Evolutionary conservation across 2,329 filamentous ascomycete genomes (phyloP).

Genomic region (Trichoderma endophyticum): DNA sequence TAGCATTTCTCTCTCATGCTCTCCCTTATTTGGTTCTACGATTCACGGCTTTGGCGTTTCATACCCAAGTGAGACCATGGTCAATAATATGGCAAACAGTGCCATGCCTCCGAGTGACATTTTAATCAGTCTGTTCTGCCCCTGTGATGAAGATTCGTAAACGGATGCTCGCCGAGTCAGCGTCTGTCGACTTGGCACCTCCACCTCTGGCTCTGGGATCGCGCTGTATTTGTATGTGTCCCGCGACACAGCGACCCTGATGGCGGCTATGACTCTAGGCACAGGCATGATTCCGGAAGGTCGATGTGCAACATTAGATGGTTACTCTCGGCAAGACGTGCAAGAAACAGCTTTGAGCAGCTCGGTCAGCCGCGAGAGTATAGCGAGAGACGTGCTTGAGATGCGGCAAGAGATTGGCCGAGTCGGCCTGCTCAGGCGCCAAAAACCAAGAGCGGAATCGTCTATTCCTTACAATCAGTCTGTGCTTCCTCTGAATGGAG

Average conservation of each 20-base stretch:
- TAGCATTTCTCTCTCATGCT: neutral
- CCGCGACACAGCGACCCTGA: slow-evolving; percentile 22
- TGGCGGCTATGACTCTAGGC: slow-evolving; percentile 21
- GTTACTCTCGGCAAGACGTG: neutral
- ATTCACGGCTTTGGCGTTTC: neutral
- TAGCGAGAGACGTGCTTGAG: neutral
- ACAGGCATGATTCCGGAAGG: neutral
- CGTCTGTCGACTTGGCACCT: neutral
- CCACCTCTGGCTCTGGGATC: slow-evolving; percentile 21
- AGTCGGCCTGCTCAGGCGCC: neutral
- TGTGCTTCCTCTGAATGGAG: neutral
- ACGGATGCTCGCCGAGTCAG: neutral
- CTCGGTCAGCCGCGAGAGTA: neutral
- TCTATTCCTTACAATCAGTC: neutral
- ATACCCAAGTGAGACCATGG: slow-evolving; percentile 23
- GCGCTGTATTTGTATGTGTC: slow-evolving; percentile 31
- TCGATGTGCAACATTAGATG: neutral
- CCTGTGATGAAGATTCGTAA: neutral
- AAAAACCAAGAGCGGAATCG: neutral
- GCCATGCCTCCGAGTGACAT: slow-evolving; percentile 21
- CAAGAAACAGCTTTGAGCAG: neutral
- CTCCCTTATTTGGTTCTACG: neutral
- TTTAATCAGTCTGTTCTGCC: slow-evolving; percentile 19
- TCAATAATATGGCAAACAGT: slow-evolving; percentile 20
- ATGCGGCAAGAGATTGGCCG: neutral